Percentiles rank a stretch among this genome's conserved stretches.
Evolutionary conservation across 2,329 filamentous ascomycete genomes (phyloP).

Genomic region (Torrubiellomyces zombiae): DNA sequence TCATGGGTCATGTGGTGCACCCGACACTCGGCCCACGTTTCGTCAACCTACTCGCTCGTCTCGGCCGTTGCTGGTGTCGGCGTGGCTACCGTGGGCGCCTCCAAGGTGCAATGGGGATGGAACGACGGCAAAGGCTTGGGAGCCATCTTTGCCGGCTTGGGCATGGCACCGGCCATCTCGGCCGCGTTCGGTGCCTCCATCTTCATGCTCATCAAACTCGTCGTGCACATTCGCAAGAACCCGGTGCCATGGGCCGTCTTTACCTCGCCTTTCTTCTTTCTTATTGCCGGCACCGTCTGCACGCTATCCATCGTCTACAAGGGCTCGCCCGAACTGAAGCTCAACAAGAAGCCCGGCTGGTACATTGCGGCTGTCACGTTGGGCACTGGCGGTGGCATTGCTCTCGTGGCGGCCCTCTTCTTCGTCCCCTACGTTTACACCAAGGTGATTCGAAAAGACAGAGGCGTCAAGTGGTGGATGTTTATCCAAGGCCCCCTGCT

Average conservation of each 20-base stretch:
- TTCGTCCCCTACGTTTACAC: conserved; percentile 55
- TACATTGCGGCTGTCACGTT: conserved; percentile 52
- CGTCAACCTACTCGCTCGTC: conserved; percentile 55
- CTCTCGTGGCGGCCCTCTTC: conserved; percentile 45
- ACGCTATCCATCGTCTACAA: conserved; percentile 69
- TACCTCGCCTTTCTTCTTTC: conserved; percentile 61
- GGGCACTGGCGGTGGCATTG: conserved; percentile 44
- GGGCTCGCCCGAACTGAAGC: conserved; percentile 51
- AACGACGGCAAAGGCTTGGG: conserved; percentile 48
- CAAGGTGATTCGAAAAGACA: conserved; percentile 51
- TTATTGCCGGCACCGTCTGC: conserved; percentile 57
- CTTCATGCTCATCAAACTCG: conserved; percentile 46
- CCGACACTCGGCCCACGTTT: conserved; percentile 54
- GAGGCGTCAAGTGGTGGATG: conserved; percentile 45
- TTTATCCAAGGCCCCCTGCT: conserved; percentile 46
- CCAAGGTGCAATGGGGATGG: conserved; percentile 49
- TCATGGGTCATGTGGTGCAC: conserved; percentile 73
- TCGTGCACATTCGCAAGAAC: conserved; percentile 54
- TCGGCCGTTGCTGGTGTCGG: conserved; percentile 53
- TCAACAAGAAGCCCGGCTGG: conserved; percentile 49
- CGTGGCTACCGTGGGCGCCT: conserved; percentile 47
- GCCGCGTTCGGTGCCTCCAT: conserved; percentile 47
- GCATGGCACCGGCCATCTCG: conserved; percentile 51
- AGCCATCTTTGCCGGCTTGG: conserved; percentile 50
- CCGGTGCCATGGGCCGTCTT: conserved; percentile 58